Percentiles rank a stretch among this genome's conserved stretches.
phyloP scores from a whole-genome alignment of 73 alveolate species.

The Paramecium sexaurelia region DNA sequence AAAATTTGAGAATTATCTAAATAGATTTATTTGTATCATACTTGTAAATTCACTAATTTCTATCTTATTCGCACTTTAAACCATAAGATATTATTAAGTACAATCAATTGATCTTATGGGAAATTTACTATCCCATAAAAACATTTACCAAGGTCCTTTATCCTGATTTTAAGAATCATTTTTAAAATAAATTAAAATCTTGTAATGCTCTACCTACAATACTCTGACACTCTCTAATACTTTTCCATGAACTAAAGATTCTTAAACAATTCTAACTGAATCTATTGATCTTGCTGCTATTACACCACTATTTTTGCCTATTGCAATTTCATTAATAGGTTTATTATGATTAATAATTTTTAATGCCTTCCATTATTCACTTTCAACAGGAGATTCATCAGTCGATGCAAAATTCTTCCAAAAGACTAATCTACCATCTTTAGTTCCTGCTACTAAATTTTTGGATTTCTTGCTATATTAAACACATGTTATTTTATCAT shows the following conservation, averaged over 20 bases:
- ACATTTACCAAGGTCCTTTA: slow-evolving; percentile 62
- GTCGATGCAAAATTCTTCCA: slow-evolving; percentile 95
- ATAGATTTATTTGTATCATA: slow-evolving; percentile 63
- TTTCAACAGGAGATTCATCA: slow-evolving; percentile 87
- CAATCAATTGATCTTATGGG: slow-evolving; percentile 93
- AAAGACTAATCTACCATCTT: slow-evolving; percentile 93
- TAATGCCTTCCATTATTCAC: slow-evolving; percentile 97
- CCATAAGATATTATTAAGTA: slow-evolving; percentile 77
- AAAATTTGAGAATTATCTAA: slow-evolving; percentile 42
- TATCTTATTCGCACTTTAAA: slow-evolving; percentile 92
- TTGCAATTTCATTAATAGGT: slow-evolving; percentile 76
- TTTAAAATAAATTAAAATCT: slow-evolving; percentile 77
- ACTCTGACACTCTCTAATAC: slow-evolving; percentile 89
- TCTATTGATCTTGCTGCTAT: slow-evolving; percentile 79
- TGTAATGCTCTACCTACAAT: slow-evolving; percentile 87
- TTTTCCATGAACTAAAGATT: slow-evolving; percentile 88
- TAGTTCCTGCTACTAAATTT: slow-evolving; percentile 94
- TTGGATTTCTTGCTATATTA: slow-evolving; percentile 87
- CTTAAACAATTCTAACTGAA: slow-evolving; percentile 86
- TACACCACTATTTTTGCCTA: slow-evolving; percentile 90
- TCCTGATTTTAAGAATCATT: slow-evolving; percentile 56
- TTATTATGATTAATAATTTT: slow-evolving; percentile 78
- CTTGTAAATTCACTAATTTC: slow-evolving; percentile 84
- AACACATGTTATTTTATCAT: slow-evolving; percentile 88
- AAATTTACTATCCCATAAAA: slow-evolving; percentile 68